phyloP scores from a whole-genome alignment of 2,329 filamentous ascomycete species.

The Alternaria viburni region DNA sequence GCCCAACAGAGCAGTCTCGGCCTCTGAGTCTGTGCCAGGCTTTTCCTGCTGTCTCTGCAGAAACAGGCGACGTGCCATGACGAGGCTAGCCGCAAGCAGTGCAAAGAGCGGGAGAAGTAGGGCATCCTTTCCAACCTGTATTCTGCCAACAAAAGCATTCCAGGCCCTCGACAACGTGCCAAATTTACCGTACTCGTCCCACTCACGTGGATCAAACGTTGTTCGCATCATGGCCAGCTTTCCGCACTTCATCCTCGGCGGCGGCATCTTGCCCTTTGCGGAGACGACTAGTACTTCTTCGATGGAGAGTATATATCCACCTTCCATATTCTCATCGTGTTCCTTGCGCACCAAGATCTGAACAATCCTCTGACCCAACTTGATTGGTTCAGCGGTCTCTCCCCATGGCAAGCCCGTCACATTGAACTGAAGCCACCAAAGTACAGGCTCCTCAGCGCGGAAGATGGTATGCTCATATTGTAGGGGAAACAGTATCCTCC shows the following conservation, averaged over 20 bases:
- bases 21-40: constrained; percentile 15
- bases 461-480: constrained; percentile 35
- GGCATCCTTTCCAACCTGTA: constrained; percentile 18
- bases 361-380: constrained; percentile 31
- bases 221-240: constrained; percentile 33
- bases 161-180: constrained; percentile 28
- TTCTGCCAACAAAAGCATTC: constrained; percentile 17
- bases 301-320: constrained; percentile 18
- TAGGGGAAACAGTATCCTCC: constrained; percentile 26
- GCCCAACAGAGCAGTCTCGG: constrained; percentile 27
- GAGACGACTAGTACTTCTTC: constrained; percentile 33
- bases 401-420: constrained; percentile 22
- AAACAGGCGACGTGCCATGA: constrained; percentile 20
- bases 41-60: constrained; percentile 16
- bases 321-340: neutral
- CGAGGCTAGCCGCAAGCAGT: constrained; percentile 14
- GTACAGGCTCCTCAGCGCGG: constrained; percentile 14
- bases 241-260: constrained; percentile 38
- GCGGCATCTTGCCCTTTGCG: constrained; percentile 21
- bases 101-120: constrained; percentile 22
- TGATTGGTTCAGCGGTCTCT: neutral
- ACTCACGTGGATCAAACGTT: constrained; percentile 33
- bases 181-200: constrained; percentile 39
- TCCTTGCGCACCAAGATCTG: constrained; percentile 29
- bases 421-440: constrained; percentile 38